Percentiles rank a stretch among this genome's conserved stretches.
These are phyloP conservation scores for Syncephalastrum contaminatum DNA, from an alignment of 371 early-diverging fungal genomes.

Conservation along the genomic window DNA sequence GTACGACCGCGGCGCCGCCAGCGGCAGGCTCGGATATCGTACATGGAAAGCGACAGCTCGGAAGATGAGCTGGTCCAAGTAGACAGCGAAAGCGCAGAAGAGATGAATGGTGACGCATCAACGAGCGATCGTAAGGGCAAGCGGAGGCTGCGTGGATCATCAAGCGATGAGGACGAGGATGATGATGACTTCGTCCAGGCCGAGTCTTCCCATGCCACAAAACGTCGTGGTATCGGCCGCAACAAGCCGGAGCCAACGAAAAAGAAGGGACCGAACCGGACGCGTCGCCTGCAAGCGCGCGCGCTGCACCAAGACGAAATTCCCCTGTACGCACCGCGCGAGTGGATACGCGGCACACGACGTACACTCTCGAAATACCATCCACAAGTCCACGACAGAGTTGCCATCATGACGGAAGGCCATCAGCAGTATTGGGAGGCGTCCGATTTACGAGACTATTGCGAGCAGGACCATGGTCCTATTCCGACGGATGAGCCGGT, in stretches of 20 bases:
- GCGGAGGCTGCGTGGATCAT: conserved; percentile 25
- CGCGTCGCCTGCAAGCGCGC: conserved; percentile 11
- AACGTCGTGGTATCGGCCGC: conserved; percentile 9
- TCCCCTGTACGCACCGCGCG: conserved; percentile 42
- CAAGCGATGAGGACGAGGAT: conserved; percentile 8
- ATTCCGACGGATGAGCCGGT: conserved; percentile 49
- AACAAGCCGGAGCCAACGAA: conserved; percentile 7
- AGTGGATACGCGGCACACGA: conserved; percentile 63
- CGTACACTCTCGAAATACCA: conserved; percentile 64
- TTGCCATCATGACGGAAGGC: conserved; percentile 66
- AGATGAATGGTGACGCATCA: conserved; percentile 17
- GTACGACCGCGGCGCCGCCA: conserved; percentile 49
- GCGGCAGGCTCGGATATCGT: conserved; percentile 34
- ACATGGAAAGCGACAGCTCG: conserved; percentile 41
- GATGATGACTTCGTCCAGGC: conserved; percentile 6
- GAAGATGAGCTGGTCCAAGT: conserved; percentile 30
- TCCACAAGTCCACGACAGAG: conserved; percentile 68
- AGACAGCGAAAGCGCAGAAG: conserved; percentile 22
- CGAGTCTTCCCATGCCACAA: conserved; percentile 20
- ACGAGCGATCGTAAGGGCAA: conserved; percentile 20
- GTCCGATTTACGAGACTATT: conserved; percentile 48
- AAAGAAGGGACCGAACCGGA: conserved; percentile 20
- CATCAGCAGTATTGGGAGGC: conserved; percentile 60
- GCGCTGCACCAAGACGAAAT: conserved; percentile 33
- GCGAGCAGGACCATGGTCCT: conserved; percentile 58